A percentile compares a stretch with the other conserved stretches of the same genome.
Evolutionary conservation across 2,329 filamentous ascomycete genomes (phyloP).

Genomic region (Claviceps fusiformis): DNA sequence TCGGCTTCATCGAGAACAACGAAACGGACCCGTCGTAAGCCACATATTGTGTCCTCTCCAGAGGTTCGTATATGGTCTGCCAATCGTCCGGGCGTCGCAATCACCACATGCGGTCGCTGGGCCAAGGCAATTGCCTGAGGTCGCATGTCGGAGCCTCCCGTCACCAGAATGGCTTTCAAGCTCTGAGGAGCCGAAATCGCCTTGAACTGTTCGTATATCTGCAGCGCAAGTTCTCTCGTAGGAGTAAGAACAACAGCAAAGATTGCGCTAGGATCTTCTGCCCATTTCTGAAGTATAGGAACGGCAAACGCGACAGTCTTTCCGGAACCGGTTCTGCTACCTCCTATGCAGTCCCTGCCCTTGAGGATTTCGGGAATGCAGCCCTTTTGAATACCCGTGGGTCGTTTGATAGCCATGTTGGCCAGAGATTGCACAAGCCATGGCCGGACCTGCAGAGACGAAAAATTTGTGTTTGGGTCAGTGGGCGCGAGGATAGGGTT

Average conservation of each 20-base stretch:
- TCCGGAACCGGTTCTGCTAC: constrained; percentile 86
- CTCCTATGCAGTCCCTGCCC: constrained; percentile 88
- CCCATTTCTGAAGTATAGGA: constrained; percentile 87
- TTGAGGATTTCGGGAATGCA: constrained; percentile 89
- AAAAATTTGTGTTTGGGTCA: constrained; percentile 52
- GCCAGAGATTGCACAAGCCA: constrained; percentile 77
- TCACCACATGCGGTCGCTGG: constrained; percentile 75
- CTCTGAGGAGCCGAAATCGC: constrained; percentile 81
- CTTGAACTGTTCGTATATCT: constrained; percentile 93
- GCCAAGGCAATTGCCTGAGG: constrained; percentile 75
- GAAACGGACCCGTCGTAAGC: constrained; percentile 63
- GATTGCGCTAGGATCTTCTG: constrained; percentile 81
- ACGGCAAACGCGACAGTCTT: constrained; percentile 95
- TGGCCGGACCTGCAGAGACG: constrained; percentile 57
- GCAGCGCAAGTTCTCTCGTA: constrained; percentile 80
- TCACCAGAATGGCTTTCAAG: constrained; percentile 79
- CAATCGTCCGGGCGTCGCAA: constrained; percentile 83
- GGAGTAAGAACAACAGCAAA: constrained; percentile 84
- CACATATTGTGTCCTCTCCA: constrained; percentile 78
- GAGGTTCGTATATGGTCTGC: constrained; percentile 90
- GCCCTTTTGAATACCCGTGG: constrained; percentile 83
- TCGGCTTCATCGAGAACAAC: constrained; percentile 96
- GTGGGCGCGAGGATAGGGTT: constrained; percentile 35
- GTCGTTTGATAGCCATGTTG: constrained; percentile 68
- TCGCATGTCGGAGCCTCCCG: constrained; percentile 86